Base-by-base conservation (phyloP, 768 basidiomycete genomes). In the Suillus lakei region DNA sequence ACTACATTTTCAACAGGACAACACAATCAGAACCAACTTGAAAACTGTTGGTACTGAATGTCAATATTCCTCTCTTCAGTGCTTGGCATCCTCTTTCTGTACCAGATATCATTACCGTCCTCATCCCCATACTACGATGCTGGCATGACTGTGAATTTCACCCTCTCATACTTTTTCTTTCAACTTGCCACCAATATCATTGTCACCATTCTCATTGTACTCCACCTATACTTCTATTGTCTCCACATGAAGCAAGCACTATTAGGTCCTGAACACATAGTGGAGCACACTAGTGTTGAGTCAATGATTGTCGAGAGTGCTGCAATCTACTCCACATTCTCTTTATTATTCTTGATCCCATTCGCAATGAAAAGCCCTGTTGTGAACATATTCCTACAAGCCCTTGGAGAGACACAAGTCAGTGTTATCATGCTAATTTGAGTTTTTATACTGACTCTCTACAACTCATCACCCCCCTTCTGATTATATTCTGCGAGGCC, bases 401-500 rank as follows among this genome's bases (percentile, higher is more conserved):
- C 73, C 13, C 67, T 81, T 0, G 76, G 77, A 5, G 77, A 77
- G 65, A 70, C 70, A 8, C 78, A 80, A 70, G 78, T 76, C 6
- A 58, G 75, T 48, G 23, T 1, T 2, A 53, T 30, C n/a, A 2
- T 39, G 1, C 32, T 23, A 4, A 36, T 50, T 54, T 3, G 7
- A 5, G 61, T 13, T 32, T 43, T 44, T 21, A 6, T 5, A 36
- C 13, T 13, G 7, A 28, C 38, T 13, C 7, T 50, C 46, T 18
- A 34, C 23, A 82, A 81, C 64, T 74, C 44, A 76, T 82, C 39
- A 76, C 79, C 2, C 80, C 80, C 1, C 64, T 78, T 2, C 66
- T 82, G 44, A 82, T 82, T 56, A 68, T 82, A 46, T 73, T 78
- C 56, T 74, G 81, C 61, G 79, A 82, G 61, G 76, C 77, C 0